Evolutionary conservation across 2,329 filamentous ascomycete genomes (phyloP).

Genomic region (Pseudonectria foliicola): DNA sequence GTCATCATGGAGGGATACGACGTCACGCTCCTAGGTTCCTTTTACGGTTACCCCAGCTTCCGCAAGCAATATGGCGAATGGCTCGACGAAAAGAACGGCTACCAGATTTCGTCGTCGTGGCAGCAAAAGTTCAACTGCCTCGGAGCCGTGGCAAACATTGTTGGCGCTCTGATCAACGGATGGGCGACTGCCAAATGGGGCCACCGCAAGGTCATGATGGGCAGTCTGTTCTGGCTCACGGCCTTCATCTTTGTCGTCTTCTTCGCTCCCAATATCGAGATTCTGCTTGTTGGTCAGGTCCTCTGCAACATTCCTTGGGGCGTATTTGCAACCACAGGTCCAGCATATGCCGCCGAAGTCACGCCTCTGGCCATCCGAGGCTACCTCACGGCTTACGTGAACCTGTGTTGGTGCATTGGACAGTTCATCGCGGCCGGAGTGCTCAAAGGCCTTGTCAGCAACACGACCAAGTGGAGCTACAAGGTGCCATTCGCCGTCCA

Average conservation of each 20-base stretch:
- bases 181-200: slow-evolving; percentile 35
- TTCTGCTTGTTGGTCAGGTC: slow-evolving; percentile 38
- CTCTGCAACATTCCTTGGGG: slow-evolving; percentile 40
- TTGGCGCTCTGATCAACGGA: slow-evolving; percentile 36
- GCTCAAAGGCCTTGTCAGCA: slow-evolving; percentile 30
- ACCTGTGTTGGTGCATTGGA: slow-evolving; percentile 37
- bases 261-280: slow-evolving; percentile 37
- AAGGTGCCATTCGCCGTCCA: slow-evolving; percentile 34
- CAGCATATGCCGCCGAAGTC: slow-evolving; percentile 38
- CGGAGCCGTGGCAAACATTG: slow-evolving; percentile 29
- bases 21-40: slow-evolving; percentile 37
- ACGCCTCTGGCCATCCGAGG: slow-evolving; percentile 34
- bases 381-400: slow-evolving; percentile 37
- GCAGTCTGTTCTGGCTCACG: slow-evolving; percentile 32
- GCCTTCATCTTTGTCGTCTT: slow-evolving; percentile 42
- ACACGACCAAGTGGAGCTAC: slow-evolving; percentile 30
- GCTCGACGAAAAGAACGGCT: slow-evolving; percentile 26
- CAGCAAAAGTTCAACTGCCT: slow-evolving; percentile 40
- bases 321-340: slow-evolving; percentile 37
- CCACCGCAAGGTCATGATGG: slow-evolving; percentile 37
- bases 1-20: slow-evolving; percentile 48
- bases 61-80: slow-evolving; percentile 33
- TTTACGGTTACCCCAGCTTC: slow-evolving; percentile 37
- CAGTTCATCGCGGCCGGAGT: slow-evolving; percentile 36
- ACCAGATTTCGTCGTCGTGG: slow-evolving; percentile 44